Conservation (phyloP, 2,329 filamentous ascomycete species). For the Ascomycota sp. region DNA sequence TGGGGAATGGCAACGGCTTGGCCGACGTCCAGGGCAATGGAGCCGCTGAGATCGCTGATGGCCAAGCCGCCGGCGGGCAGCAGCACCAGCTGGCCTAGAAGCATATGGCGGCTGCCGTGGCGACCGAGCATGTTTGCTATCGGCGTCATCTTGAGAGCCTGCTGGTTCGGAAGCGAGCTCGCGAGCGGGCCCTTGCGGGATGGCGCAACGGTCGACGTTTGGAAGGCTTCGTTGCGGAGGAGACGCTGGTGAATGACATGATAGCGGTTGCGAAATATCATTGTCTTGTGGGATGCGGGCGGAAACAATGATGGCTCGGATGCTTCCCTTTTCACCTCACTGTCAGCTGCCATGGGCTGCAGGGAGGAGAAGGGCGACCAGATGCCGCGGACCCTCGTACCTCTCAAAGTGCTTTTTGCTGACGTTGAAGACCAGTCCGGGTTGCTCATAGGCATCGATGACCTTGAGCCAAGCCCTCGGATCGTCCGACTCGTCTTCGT, state of each 20-base stretch:
- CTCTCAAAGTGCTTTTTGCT: slow-evolving; percentile 78
- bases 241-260: slow-evolving; percentile 81
- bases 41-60: slow-evolving; percentile 70
- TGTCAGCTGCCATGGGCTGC: neutral
- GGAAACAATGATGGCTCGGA: slow-evolving; percentile 52
- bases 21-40: slow-evolving; percentile 61
- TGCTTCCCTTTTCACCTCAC: slow-evolving; percentile 22
- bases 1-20: slow-evolving; percentile 65
- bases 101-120: slow-evolving; percentile 62
- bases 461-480: slow-evolving; percentile 67
- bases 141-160: slow-evolving; percentile 70
- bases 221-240: slow-evolving; percentile 80
- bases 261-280: slow-evolving; percentile 72
- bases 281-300: slow-evolving; percentile 56
- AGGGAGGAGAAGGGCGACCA: neutral
- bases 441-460: slow-evolving; percentile 66
- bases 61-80: slow-evolving; percentile 64
- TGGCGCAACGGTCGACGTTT: slow-evolving; percentile 51
- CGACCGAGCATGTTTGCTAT: slow-evolving; percentile 57
- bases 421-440: slow-evolving; percentile 52
- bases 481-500: slow-evolving; percentile 40
- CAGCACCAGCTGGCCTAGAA: slow-evolving; percentile 62
- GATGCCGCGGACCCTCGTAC: slow-evolving; percentile 7
- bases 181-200: slow-evolving; percentile 30
- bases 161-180: slow-evolving; percentile 38